Base-by-base conservation (phyloP, 2,329 filamentous ascomycete genomes). In the Didymella arachidicola region DNA sequence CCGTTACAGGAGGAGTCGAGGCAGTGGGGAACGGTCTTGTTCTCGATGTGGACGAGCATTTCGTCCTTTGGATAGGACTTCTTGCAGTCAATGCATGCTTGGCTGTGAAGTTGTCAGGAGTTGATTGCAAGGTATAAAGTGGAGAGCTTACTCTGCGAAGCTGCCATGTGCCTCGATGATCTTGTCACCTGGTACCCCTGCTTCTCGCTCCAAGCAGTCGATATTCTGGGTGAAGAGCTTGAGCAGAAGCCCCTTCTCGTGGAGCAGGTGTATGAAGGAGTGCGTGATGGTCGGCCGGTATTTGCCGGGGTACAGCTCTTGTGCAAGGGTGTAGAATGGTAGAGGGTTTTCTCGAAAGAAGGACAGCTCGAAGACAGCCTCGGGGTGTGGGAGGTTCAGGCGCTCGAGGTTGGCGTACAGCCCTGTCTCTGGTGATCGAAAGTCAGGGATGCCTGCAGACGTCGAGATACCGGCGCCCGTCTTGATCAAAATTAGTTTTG, bases 191-290 rank as follows among this genome's bases (percentile, higher is more conserved):
- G 93, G 91, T 0, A 99, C 88, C 26, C 95, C 95, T 12, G 94
- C 95, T 66, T 86, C 84, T 22, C 93, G 87, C 79, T 99, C 95
- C 12, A 99, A 84, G 70, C 93, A 97, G 79, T 99, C 95, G 66
- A 99, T 98, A 72, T 99, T 99, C 74, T 99, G 95, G 0, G 95
- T 97, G 77, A 98, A 99, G 52, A 95, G 86, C 81, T 93, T 95
- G 65, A 89, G 81, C 25, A 99, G 81, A 39, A 94, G 81, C 4
- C 86, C 87, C 78, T 96, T 97, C 60, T 88, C 82, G 57, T 93
- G 85, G 16, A 98, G 86, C 25, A 99, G 82, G 14, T 87, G 84
- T 69, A 99, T 88, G 78, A 99, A 99, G 34, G 87, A 89, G 78
- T 99, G 95, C 2, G 93, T 90, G 53, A 98, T 82, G 1, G 95